Conservation (phyloP, 108 stramenopile species). For the Cyclotella atomus region DNA sequence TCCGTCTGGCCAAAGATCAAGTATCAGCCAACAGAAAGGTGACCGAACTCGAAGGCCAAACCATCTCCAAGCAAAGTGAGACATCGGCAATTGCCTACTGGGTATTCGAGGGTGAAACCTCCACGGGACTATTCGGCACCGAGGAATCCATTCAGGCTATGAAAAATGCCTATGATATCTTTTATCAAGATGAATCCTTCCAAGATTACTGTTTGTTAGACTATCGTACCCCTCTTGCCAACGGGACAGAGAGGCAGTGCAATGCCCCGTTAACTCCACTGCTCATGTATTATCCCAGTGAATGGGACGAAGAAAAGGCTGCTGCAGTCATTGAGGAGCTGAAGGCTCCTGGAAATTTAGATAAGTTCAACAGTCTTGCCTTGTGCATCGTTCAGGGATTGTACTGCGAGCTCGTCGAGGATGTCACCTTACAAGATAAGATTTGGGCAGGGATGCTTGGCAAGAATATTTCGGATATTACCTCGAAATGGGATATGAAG, state of each 20-base stretch:
- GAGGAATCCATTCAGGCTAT: conserved; percentile 33
- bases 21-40: conserved; percentile 8
- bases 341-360: conserved; percentile 29
- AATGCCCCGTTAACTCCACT: conserved; percentile 35
- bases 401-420: conserved; percentile 42
- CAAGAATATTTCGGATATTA: conserved; percentile 28
- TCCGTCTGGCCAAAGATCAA: conserved; percentile 50
- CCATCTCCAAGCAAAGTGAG: background rate
- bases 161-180: conserved; percentile 55
- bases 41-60: background rate
- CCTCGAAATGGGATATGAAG: conserved; percentile 45
- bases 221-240: conserved; percentile 17
- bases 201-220: conserved; percentile 38
- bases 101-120: conserved; percentile 54
- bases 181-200: conserved; percentile 35
- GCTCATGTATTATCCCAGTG: conserved; percentile 50
- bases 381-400: conserved; percentile 30
- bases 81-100: conserved; percentile 27
- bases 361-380: conserved; percentile 39
- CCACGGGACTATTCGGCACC: conserved; percentile 40
- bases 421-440: conserved; percentile 22
- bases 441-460: conserved; percentile 14
- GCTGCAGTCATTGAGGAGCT: conserved; percentile 41
- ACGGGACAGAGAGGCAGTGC: conserved; percentile 33
- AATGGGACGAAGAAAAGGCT: conserved; percentile 45